Conservation (phyloP, 768 basidiomycete genomes). For the Boletus bicolor region DNA sequence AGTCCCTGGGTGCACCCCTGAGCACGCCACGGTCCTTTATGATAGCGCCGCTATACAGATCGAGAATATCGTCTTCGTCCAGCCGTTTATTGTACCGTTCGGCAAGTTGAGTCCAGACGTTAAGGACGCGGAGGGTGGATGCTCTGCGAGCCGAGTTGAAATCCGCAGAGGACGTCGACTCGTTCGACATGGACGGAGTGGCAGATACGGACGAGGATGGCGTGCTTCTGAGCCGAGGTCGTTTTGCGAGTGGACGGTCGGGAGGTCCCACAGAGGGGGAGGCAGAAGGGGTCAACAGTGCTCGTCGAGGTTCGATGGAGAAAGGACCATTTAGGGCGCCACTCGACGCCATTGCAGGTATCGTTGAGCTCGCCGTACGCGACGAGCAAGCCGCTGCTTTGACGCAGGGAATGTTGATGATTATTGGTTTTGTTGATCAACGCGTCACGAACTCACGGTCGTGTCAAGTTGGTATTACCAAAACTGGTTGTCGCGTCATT, state of each 20-base stretch:
- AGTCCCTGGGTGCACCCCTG: conserved; percentile 38
- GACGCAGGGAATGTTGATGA: conserved; percentile 8
- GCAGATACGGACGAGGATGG: conserved; percentile 44
- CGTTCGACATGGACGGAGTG: conserved; percentile 27
- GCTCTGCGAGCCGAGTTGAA: conserved; percentile 55
- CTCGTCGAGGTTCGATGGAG: conserved; percentile 12
- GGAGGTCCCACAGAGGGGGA: conserved; percentile 30
- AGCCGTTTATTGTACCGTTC: conserved; percentile 63
- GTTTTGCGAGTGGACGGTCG: conserved; percentile 46
- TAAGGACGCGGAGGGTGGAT: conserved; percentile 49
- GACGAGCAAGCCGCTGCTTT: neutral
- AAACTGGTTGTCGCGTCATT: conserved; percentile 4
- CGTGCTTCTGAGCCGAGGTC: conserved; percentile 45
- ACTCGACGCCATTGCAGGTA: conserved; percentile 7
- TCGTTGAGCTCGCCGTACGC: conserved; percentile 10
- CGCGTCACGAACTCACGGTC: conserved; percentile 2
- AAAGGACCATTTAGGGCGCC: neutral
- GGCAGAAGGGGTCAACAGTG: conserved; percentile 25
- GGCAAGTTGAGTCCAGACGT: conserved; percentile 65
- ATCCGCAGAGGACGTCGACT: conserved; percentile 34
- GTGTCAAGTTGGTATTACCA: conserved; percentile 4
- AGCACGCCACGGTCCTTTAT: conserved; percentile 71
- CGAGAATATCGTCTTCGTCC: conserved; percentile 79
- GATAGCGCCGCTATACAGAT: conserved; percentile 57
- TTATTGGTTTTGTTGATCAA: conserved; percentile 8